Base-by-base conservation (phyloP, 208 protist genomes). In the Endotrypanum monterogeii region DNA sequence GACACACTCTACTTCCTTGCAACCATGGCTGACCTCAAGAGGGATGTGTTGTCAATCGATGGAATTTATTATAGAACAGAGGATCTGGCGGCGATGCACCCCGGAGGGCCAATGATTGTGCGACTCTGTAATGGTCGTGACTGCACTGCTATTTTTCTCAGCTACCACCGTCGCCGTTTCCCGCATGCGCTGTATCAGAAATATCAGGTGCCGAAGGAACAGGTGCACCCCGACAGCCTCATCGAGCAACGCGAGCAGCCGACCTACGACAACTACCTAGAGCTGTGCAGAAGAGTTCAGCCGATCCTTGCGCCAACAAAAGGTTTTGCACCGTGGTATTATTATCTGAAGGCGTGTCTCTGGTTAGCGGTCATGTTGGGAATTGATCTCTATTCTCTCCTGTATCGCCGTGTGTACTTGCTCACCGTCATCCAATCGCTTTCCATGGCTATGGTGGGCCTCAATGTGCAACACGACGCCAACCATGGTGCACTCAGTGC, bases 401-500 rank as follows among this genome's bases (percentile, higher is more conserved):
- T 91, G 69, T 83, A 82, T 67, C 85, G 74, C 61, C 85, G 90
- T 37, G 51, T 79, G 14, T 80, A 84, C 57, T 80, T 73, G n/a
- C 69, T 92, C 41, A 94, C 85, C 3, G n/a, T 91, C 16, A 25
- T 94, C 62, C 86, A 91, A 79, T 94, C 90, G 6, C 48, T 94
- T 25, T 83, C 85, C 18, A 92, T 92, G 88, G 90, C 90, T 20
- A 88, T 92, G 84, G 79, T 94, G n/a, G 90, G 88, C 3, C 79
- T 94, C 14, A 94, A 94, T 76, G 88, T 94, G 37, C 90, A 94
- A 67, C 90, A 94, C 76, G 90, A 94, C 75, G 90, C 88, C 44
- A 94, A 94, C 80, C 90, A 94, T 81, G 90, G 90, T 14, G 87
- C 90, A 3, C 48, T 89, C 39, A 90, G 82, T 76, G 58, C 56